Conservation (phyloP, 140 eudicot genomes). For the Anethum foeniculum region DNA sequence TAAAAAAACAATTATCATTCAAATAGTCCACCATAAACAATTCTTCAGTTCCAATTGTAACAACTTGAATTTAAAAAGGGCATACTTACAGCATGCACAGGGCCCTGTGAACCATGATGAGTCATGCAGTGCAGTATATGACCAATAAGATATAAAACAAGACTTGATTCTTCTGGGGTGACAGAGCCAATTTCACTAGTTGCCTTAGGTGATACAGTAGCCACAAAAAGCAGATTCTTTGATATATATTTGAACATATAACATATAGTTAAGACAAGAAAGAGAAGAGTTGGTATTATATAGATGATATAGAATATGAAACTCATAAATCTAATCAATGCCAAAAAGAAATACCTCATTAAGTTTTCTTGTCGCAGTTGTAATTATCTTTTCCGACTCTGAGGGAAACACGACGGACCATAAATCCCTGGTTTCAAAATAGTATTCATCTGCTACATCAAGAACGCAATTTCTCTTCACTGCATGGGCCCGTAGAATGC, state of each 20-base stretch:
- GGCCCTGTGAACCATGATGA: constrained; percentile 96
- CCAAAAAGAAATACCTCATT: constrained; percentile 54
- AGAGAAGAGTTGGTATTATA: neutral
- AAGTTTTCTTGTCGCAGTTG: constrained; percentile 60
- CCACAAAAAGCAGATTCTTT: constrained; percentile 73
- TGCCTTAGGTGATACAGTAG: constrained; percentile 89
- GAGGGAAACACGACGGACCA: constrained; percentile 92
- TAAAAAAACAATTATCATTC: neutral
- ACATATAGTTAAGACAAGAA: neutral
- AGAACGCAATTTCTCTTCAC: constrained; percentile 40
- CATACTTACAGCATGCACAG: constrained; percentile 87
- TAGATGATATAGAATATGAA: neutral
- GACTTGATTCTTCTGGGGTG: constrained; percentile 79
- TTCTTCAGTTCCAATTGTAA: constrained; percentile 3
- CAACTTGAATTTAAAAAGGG: neutral
- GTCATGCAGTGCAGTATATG: constrained; percentile 88
- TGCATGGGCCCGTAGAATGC: constrained; percentile 64
- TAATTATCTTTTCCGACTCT: constrained; percentile 77
- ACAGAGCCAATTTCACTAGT: constrained; percentile 85
- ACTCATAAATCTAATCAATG: neutral
- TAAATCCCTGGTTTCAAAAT: constrained; percentile 53
- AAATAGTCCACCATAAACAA: neutral
- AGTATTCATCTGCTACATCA: constrained; percentile 44
- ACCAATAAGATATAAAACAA: constrained; percentile 80
- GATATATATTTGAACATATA: constrained; percentile 77